These are phyloP conservation scores for Talaromyces pinophilus DNA, from an alignment of 2,329 filamentous ascomycete genomes.

Conservation along the genomic window DNA sequence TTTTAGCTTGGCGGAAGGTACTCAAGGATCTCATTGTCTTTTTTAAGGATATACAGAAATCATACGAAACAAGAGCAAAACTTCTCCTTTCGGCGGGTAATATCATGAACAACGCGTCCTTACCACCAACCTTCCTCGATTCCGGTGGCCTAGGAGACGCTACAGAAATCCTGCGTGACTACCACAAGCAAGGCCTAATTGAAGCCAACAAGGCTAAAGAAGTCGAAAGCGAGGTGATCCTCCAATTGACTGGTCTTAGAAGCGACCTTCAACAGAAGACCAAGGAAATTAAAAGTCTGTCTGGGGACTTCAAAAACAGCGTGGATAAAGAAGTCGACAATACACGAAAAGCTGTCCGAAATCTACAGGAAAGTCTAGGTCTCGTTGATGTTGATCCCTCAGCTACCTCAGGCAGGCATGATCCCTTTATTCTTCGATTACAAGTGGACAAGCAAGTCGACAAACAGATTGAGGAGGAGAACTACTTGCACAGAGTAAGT, in stretches of 20 bases:
- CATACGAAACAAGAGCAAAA: slow-evolving; percentile 85
- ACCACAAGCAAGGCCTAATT: slow-evolving; percentile 75
- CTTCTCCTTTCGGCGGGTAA: slow-evolving; percentile 79
- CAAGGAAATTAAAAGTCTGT: slow-evolving; percentile 94
- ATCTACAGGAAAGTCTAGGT: slow-evolving; percentile 78
- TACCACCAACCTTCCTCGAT: slow-evolving; percentile 73
- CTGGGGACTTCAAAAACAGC: slow-evolving; percentile 94
- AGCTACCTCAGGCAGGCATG: slow-evolving; percentile 77
- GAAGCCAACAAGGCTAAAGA: slow-evolving; percentile 88
- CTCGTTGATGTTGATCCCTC: slow-evolving; percentile 77
- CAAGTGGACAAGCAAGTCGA: slow-evolving; percentile 88
- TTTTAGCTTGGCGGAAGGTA: slow-evolving; percentile 84
- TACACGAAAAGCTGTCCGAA: slow-evolving; percentile 75
- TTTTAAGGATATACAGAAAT: slow-evolving; percentile 85
- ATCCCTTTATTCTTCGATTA: slow-evolving; percentile 85
- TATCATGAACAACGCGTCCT: slow-evolving; percentile 75
- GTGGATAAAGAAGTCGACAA: slow-evolving; percentile 92
- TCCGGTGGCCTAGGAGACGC: slow-evolving; percentile 88
- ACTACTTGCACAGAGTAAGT: slow-evolving; percentile 86
- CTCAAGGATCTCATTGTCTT: slow-evolving; percentile 93
- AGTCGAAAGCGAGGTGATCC: slow-evolving; percentile 87
- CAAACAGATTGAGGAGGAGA: slow-evolving; percentile 92
- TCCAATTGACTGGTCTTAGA: slow-evolving; percentile 79
- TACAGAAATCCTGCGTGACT: slow-evolving; percentile 73
- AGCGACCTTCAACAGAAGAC: slow-evolving; percentile 93